Conservation (phyloP, 2,329 filamentous ascomycete species). For the Parascedosporium putredinis region DNA sequence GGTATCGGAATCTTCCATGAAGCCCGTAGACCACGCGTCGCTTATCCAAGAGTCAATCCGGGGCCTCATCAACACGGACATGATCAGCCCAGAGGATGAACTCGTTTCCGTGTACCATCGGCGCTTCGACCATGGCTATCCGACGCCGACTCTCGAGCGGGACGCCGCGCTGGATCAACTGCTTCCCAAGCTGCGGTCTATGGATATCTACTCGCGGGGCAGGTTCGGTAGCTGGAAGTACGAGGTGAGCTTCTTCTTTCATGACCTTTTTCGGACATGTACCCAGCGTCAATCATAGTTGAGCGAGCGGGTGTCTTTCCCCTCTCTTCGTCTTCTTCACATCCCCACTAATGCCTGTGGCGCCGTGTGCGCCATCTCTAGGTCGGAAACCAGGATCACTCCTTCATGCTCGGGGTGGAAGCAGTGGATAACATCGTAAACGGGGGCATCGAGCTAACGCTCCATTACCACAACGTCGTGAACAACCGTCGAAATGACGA, state of each 20-base stretch:
- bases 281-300: too few species aligned
- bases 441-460: slow-evolving; percentile 79
- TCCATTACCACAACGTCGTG: slow-evolving; percentile 96
- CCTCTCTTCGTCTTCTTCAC: too few species aligned
- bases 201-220: slow-evolving; percentile 89
- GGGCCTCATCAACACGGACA: slow-evolving; percentile 94
- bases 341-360: too few species aligned
- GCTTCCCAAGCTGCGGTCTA: slow-evolving; percentile 80
- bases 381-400: slow-evolving; percentile 88
- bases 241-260: slow-evolving; percentile 48
- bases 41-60: slow-evolving; percentile 86
- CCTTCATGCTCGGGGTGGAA: slow-evolving; percentile 94
- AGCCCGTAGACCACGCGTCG: slow-evolving; percentile 80
- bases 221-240: slow-evolving; percentile 98
- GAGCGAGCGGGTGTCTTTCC: too few species aligned
- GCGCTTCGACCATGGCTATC: slow-evolving; percentile 96
- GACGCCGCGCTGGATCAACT: slow-evolving; percentile 89
- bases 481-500: slow-evolving; percentile 64
- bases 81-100: slow-evolving; percentile 84
- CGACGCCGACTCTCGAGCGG: slow-evolving; percentile 87
- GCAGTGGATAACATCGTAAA: slow-evolving; percentile 84
- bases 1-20: slow-evolving; percentile 90
- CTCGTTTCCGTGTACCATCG: slow-evolving; percentile 98
- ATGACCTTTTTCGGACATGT: background rate
- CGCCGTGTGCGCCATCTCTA: too few species aligned